Evolutionary conservation across 2,329 filamentous ascomycete species (phyloP), one percentile per base, ranked within the genome.

Genomic region (Apiospora pterosperma): DNA sequence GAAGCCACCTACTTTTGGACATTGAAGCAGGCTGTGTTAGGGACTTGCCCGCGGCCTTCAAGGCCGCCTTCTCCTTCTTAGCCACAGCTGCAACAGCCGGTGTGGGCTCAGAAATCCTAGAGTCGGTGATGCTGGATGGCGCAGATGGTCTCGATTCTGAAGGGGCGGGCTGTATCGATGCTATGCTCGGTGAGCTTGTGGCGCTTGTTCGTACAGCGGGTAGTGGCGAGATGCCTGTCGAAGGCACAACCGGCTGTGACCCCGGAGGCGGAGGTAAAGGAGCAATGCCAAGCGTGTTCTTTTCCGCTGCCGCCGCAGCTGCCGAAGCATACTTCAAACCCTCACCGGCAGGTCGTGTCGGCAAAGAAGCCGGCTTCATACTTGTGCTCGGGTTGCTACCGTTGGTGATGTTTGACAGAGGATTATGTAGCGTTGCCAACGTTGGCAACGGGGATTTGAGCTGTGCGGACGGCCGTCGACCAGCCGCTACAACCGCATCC

Each of bases 241-340:
- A 74, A 68, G 67, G 68, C 63, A 63, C 41, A 21, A 72, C 64
- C 19, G 79, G 74, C 64, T 79, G 76, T 52, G 83, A 77, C 41
- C 91, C 91, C 34, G 93, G 93, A 72, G 96, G 96, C 67, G 96
- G 95, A 63, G 96, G 96, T 73, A 98, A 83, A 44, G 96, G 96
- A 65, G 95, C 90, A 74, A 99, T 97, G 31, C 96, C 96, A 36
- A 98, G 90, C 75, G 90, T 95, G 81, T 92, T 94, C 79, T 82
- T 86, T 70, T 97, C 93, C 76, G 88, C 93, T 58, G 94, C 93
- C 0, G 96, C 96, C 0, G 96, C 96, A 0, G 96, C 96, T 0
- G 96, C 96, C 41, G 96, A 98, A 55, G 96, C 96, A 76, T 99
- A 99, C 79, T 98, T 98, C 69, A 99, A 83, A 1, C 92, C 92